A percentile compares a stretch with the other conserved stretches of the same genome.
phyloP scores from a whole-genome alignment of 2,329 filamentous ascomycete genomes.

The Nakataea oryzae region DNA sequence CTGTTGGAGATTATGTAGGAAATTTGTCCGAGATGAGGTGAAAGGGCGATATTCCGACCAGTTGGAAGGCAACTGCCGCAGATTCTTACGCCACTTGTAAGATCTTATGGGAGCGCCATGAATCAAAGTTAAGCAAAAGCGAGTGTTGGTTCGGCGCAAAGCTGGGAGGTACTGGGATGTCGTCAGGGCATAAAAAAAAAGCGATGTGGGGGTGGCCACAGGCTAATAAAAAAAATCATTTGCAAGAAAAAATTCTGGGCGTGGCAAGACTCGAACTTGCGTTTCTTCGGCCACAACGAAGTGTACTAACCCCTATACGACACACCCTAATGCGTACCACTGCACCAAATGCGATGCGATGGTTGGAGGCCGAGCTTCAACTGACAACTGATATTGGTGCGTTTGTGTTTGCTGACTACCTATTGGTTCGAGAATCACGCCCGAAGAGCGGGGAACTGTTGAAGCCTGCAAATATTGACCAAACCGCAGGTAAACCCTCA shows the following conservation, averaged over 20 bases:
- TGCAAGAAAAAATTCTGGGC: not conserved
- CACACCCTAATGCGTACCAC: slow-evolving; percentile 1
- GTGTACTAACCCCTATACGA: slow-evolving; percentile 4
- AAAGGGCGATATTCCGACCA: not conserved
- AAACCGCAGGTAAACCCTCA: too few species aligned
- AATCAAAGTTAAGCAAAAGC: too few species aligned
- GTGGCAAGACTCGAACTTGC: slow-evolving; percentile 4
- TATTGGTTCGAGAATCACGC: too few species aligned
- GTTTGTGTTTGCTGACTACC: not conserved
- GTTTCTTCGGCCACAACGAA: slow-evolving; percentile 3
- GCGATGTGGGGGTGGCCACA: too few species aligned
- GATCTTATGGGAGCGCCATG: too few species aligned
- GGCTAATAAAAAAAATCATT: not conserved
- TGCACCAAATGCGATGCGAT: not conserved
- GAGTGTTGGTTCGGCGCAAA: too few species aligned
- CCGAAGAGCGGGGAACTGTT: too few species aligned
- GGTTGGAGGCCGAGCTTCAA: not conserved
- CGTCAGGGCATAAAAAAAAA: too few species aligned
- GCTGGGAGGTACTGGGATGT: too few species aligned
- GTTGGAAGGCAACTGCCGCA: not conserved
- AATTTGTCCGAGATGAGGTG: not conserved
- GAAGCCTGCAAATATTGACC: too few species aligned
- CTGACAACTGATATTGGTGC: not conserved
- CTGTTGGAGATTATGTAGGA: slow-evolving; percentile 15
- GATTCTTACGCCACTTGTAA: too few species aligned